Base-by-base conservation (phyloP, 352 stramenopile genomes). In the Pythium chondricola region DNA sequence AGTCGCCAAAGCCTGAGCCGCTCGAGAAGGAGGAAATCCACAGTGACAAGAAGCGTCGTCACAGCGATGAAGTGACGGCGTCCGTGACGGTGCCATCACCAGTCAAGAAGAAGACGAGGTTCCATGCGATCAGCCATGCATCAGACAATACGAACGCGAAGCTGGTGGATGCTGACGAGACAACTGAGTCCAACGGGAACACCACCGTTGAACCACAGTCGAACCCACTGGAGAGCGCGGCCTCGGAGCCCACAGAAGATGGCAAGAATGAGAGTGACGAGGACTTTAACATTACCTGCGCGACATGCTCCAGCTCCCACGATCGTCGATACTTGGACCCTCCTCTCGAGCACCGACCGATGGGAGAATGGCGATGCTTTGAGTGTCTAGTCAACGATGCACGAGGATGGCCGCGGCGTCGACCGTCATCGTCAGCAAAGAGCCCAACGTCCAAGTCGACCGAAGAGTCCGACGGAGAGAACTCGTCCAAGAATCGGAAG, bases 351-450 rank as follows among this genome's bases (percentile, higher is more conserved):
- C 72, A 89, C 38, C 81, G 75, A 18, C 83, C 83, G 2, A 57
- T 59, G 16, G 83, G 82, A 32, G 83, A 92, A 33, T 94, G 83
- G 83, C 67, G 78, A 18, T 94, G 83, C 54, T 93, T 94, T 52
- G 83, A 94, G 48, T 94, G 83, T 38, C 71, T 94, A 7, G 83
- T 94, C 18, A 94, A 94, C 42, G 81, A 92, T 56, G 79, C 78
- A 37, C 69, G 81, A 3, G 83, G 83, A 0, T 94, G 83, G 83
- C 83, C 83, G 41, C 72, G 78, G 30, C 58, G 66, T 45, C 35
- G 65, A 46, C 57, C 44, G 2, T 54, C 44, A 3, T 44, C 70
- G 65, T 25, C 71, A 56, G 18, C 33, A 69, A 85, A 31, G 55
- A 61, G 42, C 38, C 48, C 48, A 13, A 47, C 48, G 26, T 26